Percentiles rank a stretch among this genome's conserved stretches.
Evolutionary conservation across 2,329 filamentous ascomycete genomes (phyloP).

Genomic region (Penicillium sp.): DNA sequence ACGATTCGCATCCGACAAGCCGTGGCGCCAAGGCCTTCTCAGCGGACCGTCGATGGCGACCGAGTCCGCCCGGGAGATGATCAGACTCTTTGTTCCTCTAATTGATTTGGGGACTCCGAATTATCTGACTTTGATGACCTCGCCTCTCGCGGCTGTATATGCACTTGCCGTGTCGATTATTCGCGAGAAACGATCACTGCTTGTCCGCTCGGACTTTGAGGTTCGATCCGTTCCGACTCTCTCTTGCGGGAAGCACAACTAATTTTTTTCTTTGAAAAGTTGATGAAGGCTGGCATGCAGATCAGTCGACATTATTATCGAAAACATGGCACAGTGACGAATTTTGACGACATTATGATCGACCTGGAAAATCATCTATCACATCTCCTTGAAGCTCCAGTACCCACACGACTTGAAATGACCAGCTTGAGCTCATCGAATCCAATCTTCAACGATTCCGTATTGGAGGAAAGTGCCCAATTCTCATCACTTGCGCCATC

Average conservation of each 20-base stretch:
- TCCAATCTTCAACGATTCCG: neutral
- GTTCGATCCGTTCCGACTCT: neutral
- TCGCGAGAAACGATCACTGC: conserved; percentile 3
- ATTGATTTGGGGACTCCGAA: conserved; percentile 3
- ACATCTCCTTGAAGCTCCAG: neutral
- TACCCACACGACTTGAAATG: neutral
- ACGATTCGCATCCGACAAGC: conserved; percentile 2
- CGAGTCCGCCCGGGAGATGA: conserved; percentile 7
- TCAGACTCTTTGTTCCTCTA: conserved; percentile 7
- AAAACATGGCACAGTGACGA: conserved; percentile 2
- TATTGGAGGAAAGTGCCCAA: neutral
- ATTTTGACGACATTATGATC: conserved; percentile 5
- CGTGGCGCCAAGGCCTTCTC: conserved; percentile 4
- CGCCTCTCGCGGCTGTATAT: conserved; percentile 8
- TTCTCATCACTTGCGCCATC: neutral
- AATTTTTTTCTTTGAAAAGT: neutral
- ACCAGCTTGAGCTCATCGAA: neutral
- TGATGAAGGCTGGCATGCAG: conserved; percentile 9
- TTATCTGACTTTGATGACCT: conserved; percentile 4
- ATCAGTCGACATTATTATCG: conserved; percentile 4
- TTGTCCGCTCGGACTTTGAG: conserved; percentile 11
- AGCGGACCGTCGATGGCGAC: conserved; percentile 2
- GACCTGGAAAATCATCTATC: neutral
- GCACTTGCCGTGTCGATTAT: conserved; percentile 7
- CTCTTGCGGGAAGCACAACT: neutral